Evolutionary conservation across 2,329 filamentous ascomycete genomes (phyloP).

Genomic region (Metarhizium anisopliae): DNA sequence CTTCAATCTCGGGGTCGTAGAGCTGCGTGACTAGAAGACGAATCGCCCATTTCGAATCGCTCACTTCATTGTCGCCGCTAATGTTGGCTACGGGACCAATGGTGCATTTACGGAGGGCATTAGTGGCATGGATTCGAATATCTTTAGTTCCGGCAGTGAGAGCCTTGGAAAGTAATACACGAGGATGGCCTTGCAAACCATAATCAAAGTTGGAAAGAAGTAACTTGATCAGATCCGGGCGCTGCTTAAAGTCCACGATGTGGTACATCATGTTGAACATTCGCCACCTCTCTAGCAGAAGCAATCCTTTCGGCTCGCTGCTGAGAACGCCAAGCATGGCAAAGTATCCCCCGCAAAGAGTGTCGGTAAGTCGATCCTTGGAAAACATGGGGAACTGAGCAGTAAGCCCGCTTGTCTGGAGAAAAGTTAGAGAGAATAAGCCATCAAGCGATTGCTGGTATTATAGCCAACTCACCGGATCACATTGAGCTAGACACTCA

Average conservation of each 20-base stretch:
- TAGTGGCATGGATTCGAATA: slow-evolving; percentile 84
- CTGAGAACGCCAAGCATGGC: slow-evolving; percentile 83
- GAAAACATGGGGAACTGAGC: slow-evolving; percentile 87
- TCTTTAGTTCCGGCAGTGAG: slow-evolving; percentile 86
- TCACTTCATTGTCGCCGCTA: slow-evolving; percentile 30
- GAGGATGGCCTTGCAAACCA: slow-evolving; percentile 75
- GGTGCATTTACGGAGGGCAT: slow-evolving; percentile 78
- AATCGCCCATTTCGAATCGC: slow-evolving; percentile 90
- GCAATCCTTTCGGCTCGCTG: slow-evolving; percentile 70
- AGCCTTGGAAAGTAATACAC: slow-evolving; percentile 87
- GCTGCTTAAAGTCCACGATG: slow-evolving; percentile 83
- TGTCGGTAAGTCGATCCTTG: slow-evolving; percentile 72
- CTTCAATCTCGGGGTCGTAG: slow-evolving; percentile 94
- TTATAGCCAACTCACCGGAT: slow-evolving; percentile 51
- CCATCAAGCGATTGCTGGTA: slow-evolving; percentile 8
- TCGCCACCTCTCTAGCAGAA: slow-evolving; percentile 90
- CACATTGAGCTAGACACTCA: slow-evolving; percentile 91
- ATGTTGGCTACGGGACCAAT: slow-evolving; percentile 36
- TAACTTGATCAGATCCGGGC: slow-evolving; percentile 83
- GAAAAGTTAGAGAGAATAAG: background rate
- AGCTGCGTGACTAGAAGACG: slow-evolving; percentile 94
- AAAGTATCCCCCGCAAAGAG: slow-evolving; percentile 87
- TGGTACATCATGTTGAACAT: slow-evolving; percentile 99
- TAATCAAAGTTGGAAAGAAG: slow-evolving; percentile 91
- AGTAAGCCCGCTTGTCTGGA: slow-evolving; percentile 59